phyloP scores from a whole-genome alignment of 164 flowering plant species.

The Vitis labrusca region DNA sequence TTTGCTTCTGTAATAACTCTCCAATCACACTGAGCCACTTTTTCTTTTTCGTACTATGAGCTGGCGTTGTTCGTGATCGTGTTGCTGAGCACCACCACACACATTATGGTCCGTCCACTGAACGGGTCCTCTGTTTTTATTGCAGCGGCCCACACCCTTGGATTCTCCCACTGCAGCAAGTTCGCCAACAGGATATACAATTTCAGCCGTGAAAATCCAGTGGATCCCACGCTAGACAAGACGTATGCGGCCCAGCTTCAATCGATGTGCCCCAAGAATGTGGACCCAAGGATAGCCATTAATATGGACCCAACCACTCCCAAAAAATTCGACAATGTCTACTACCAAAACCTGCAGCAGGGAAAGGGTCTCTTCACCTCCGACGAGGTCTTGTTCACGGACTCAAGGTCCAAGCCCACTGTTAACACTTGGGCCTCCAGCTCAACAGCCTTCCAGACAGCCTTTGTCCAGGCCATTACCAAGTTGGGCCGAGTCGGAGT shows the following conservation, averaged over 20 bases:
- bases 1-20: neutral
- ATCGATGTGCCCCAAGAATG: slow-evolving; percentile 62
- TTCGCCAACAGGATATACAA: slow-evolving; percentile 61
- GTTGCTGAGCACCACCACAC: too few relatives aligned
- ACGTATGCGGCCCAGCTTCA: slow-evolving; percentile 51
- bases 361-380: slow-evolving; percentile 81
- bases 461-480: slow-evolving; percentile 70
- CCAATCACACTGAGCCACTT: neutral
- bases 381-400: slow-evolving; percentile 72
- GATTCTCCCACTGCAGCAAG: slow-evolving; percentile 67
- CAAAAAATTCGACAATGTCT: slow-evolving; percentile 61
- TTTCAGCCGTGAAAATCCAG: slow-evolving; percentile 26
- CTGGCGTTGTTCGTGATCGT: too few relatives aligned
- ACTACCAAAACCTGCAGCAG: slow-evolving; percentile 68
- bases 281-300: slow-evolving; percentile 73
- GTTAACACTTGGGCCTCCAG: slow-evolving; percentile 58
- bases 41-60: too few relatives aligned
- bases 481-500: slow-evolving; percentile 76
- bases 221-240: slow-evolving; percentile 58
- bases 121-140: neutral
- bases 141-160: slow-evolving; percentile 74
- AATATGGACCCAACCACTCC: slow-evolving; percentile 86
- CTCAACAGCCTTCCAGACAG: slow-evolving; percentile 43
- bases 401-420: slow-evolving; percentile 51
- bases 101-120: too few relatives aligned